Evolutionary conservation across 371 early-diverging fungal species (phyloP).

Genomic region (Apophysomyces sp.): DNA sequence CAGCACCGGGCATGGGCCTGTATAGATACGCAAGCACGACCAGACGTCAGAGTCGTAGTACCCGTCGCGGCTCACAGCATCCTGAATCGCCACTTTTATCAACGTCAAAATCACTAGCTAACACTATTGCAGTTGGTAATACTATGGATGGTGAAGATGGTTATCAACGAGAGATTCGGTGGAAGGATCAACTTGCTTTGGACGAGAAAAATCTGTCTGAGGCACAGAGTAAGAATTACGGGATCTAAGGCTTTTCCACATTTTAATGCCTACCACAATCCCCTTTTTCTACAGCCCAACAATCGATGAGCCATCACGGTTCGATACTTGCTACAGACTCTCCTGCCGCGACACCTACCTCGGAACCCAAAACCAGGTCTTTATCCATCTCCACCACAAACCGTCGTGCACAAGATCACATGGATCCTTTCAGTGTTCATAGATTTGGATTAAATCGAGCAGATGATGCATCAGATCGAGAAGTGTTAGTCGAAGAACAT

Average conservation of each 20-base stretch:
- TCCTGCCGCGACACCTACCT: not conserved
- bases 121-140: not conserved
- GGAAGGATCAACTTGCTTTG: slow-evolving; percentile 1
- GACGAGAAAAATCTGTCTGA: not conserved
- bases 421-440: slow-evolving; percentile 19
- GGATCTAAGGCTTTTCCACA: not conserved
- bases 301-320: not conserved
- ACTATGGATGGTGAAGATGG: slow-evolving; percentile 4
- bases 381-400: slow-evolving; percentile 2
- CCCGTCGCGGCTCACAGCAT: not conserved
- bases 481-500: not conserved
- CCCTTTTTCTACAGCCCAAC: not conserved
- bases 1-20: slow-evolving; percentile 35
- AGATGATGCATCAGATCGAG: slow-evolving; percentile 4
- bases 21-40: slow-evolving; percentile 32
- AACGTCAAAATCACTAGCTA: not conserved
- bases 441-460: slow-evolving; percentile 10
- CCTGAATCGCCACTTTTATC: not conserved
- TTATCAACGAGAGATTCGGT: slow-evolving; percentile 3
- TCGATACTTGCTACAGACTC: not conserved
- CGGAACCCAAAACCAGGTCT: not conserved
- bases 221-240: not conserved
- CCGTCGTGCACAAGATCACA: slow-evolving; percentile 30
- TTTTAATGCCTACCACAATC: not conserved
- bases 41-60: slow-evolving; percentile 15